These are phyloP conservation scores for Xylariaceae sp. DNA, from an alignment of 2,329 filamentous ascomycete genomes.

Conservation along the genomic window DNA sequence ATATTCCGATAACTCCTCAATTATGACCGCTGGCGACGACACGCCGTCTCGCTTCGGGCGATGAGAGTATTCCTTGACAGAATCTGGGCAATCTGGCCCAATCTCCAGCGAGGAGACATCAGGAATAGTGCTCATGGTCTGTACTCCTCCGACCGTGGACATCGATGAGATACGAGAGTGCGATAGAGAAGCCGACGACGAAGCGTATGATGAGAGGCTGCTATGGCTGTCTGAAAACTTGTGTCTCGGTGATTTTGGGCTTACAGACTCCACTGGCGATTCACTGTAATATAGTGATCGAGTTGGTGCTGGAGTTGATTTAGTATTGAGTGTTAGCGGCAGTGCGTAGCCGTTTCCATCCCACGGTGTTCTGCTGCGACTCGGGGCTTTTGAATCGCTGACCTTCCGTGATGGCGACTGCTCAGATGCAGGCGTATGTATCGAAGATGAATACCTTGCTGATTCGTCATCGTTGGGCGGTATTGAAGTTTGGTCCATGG, in stretches of 20 bases:
- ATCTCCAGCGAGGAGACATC: slow-evolving; percentile 49
- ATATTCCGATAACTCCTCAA: slow-evolving; percentile 20
- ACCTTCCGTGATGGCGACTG: slow-evolving; percentile 31
- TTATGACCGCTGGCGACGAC: slow-evolving; percentile 22
- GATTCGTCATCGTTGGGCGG: slow-evolving; percentile 35
- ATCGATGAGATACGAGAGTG: slow-evolving; percentile 62
- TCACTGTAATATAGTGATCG: slow-evolving; percentile 35
- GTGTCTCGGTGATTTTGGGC: slow-evolving; percentile 47
- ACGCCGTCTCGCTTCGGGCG: slow-evolving; percentile 24
- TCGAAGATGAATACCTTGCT: slow-evolving; percentile 33
- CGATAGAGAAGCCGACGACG: slow-evolving; percentile 51
- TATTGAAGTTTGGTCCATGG: slow-evolving; percentile 29
- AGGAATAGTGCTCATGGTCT: slow-evolving; percentile 42
- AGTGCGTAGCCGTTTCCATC: slow-evolving; percentile 57
- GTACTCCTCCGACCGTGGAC: slow-evolving; percentile 55
- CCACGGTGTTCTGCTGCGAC: slow-evolving; percentile 55
- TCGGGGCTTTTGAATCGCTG: slow-evolving; percentile 40
- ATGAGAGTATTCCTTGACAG: neutral
- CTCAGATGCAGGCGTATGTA: slow-evolving; percentile 39
- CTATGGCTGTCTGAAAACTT: slow-evolving; percentile 58
- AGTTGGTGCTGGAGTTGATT: slow-evolving; percentile 36
- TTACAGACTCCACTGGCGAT: slow-evolving; percentile 34
- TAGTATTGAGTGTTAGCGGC: slow-evolving; percentile 49
- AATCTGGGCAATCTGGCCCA: slow-evolving; percentile 18
- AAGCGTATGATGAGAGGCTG: slow-evolving; percentile 57